phyloP scores from a whole-genome alignment of 768 basidiomycete genomes.

The Mycena olivaceomarginata region DNA sequence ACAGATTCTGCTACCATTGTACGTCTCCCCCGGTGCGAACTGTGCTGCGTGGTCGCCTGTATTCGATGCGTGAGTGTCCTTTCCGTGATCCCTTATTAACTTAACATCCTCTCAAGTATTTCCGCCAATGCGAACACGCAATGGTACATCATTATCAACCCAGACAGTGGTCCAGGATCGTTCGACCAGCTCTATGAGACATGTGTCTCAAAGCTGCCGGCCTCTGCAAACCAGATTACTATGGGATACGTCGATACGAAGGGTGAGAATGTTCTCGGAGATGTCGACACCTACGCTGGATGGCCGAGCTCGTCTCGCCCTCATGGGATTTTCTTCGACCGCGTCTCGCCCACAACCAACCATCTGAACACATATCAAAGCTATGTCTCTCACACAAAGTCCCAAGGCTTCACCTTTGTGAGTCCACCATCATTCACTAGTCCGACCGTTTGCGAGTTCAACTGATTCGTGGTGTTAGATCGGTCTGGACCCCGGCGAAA shows the following conservation, averaged over 20 bases:
- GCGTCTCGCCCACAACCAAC: not conserved
- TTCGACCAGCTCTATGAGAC: not conserved
- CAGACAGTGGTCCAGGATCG: not conserved
- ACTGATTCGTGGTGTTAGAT: not conserved
- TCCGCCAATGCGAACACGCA: conserved; percentile 7
- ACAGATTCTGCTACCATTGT: conserved; percentile 30
- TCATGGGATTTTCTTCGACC: not conserved
- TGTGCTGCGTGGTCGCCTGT: conserved; percentile 38
- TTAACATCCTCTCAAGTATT: conserved; percentile 16
- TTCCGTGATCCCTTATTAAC: not conserved
- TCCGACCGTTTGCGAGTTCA: not conserved
- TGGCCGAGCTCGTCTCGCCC: not conserved
- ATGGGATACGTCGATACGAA: not conserved
- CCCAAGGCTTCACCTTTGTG: not conserved
- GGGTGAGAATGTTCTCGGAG: not conserved
- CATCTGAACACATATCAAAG: not conserved
- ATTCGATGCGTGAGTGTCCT: conserved; percentile 21
- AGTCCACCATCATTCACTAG: not conserved
- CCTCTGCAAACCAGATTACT: not conserved
- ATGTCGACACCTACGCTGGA: not conserved
- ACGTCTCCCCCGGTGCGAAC: conserved; percentile 31
- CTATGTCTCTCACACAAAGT: not conserved
- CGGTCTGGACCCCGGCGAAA: not conserved
- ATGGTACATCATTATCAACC: not conserved
- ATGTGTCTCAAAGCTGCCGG: not conserved